A percentile compares a stretch with the other conserved stretches of the same genome.
phyloP scores from a whole-genome alignment of 306 rosid species.

The Cicer judaicum region DNA sequence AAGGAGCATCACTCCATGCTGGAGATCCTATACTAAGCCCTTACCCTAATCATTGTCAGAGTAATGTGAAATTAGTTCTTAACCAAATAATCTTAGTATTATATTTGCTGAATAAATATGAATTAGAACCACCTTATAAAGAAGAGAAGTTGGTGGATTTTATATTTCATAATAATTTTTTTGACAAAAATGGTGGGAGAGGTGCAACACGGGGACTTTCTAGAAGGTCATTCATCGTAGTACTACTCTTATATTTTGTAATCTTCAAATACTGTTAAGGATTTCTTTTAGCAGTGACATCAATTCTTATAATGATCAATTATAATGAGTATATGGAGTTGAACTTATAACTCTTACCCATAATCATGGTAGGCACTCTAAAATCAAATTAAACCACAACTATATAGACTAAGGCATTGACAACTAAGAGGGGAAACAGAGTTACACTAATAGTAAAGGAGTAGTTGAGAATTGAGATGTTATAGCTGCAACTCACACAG shows the following conservation, averaged over 20 bases:
- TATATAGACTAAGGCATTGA: not conserved
- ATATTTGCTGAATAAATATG: conserved; percentile 1
- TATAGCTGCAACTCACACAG: not conserved
- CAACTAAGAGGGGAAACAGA: not conserved
- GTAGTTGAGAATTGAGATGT: conserved; percentile 1
- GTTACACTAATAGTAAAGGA: not conserved
- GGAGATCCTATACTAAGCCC: conserved; percentile 2
- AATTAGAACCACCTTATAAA: not conserved
- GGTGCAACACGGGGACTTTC: too few species aligned
- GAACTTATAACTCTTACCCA: not conserved
- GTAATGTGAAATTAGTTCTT: conserved; percentile 7
- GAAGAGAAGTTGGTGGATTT: not conserved
- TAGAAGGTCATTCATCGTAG: too few species aligned
- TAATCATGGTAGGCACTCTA: not conserved
- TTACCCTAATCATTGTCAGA: not conserved
- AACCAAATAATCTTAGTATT: not conserved
- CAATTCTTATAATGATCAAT: not conserved
- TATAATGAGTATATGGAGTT: not conserved
- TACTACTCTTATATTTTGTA: not conserved
- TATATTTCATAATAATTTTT: not conserved
- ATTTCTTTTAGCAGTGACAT: not conserved
- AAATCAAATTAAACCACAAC: not conserved
- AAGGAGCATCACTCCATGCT: not conserved
- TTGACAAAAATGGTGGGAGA: too few species aligned
- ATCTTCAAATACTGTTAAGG: not conserved